Evolutionary conservation across 1,139 yeast genomes (phyloP).

Genomic region (Taiozyma sp.): DNA sequence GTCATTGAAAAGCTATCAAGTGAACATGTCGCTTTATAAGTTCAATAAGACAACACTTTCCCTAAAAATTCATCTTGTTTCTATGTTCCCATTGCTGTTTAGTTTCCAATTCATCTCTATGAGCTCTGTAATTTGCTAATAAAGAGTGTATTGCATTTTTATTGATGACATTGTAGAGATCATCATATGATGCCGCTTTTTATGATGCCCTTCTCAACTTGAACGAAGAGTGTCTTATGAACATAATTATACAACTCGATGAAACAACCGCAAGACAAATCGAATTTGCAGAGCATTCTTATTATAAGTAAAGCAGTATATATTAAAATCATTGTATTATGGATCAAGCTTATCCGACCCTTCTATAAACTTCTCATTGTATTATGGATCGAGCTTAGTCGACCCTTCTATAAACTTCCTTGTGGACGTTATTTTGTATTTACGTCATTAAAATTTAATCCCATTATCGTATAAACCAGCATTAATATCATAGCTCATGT

Average conservation of each 20-base stretch:
- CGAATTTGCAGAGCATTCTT: too few relatives aligned
- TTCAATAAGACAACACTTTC: not conserved
- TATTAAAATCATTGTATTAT: not conserved
- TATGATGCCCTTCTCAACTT: too few relatives aligned
- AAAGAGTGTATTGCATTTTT: not conserved
- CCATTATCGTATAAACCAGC: conserved; percentile 3
- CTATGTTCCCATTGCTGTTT: not conserved
- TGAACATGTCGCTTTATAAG: conserved; percentile 20
- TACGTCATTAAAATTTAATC: not conserved
- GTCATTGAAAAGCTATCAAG: conserved; percentile 54
- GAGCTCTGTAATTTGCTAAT: not conserved
- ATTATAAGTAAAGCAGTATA: too few relatives aligned
- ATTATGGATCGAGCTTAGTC: not conserved
- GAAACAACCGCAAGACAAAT: too few relatives aligned
- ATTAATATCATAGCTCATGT: conserved; percentile 17
- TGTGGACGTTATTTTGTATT: not conserved
- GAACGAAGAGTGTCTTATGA: too few relatives aligned
- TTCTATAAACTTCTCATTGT: not conserved
- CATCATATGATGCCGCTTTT: not conserved
- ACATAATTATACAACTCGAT: too few relatives aligned
- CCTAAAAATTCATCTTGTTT: not conserved
- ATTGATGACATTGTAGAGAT: not conserved
- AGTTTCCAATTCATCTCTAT: not conserved
- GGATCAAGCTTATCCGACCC: not conserved
- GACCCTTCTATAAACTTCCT: not conserved